Conservation (phyloP, 2,329 filamentous ascomycete species). For the Macrophomina pseudophaseolina region DNA sequence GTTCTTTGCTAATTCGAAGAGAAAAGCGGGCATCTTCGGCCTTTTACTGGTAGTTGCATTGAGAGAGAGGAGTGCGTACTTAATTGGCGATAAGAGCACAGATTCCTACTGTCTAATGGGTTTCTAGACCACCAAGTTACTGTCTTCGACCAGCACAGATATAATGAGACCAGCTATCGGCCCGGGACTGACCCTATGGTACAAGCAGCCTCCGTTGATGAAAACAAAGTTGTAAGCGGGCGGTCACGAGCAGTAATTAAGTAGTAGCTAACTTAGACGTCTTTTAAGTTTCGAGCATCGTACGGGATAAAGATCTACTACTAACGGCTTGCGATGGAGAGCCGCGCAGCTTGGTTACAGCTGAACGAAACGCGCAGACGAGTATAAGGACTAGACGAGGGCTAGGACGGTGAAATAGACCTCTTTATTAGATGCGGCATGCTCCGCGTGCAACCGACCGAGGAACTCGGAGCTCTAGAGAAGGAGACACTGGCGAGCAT, state of each 20-base stretch:
- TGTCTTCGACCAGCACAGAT: neutral
- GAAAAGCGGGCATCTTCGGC: slow-evolving; percentile 1
- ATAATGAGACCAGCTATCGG: neutral
- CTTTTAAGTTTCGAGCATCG: neutral
- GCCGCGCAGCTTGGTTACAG: neutral
- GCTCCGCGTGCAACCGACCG: slow-evolving; percentile 1
- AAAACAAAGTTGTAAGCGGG: neutral
- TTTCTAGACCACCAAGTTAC: neutral
- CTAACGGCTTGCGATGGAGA: neutral
- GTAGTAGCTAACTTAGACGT: neutral
- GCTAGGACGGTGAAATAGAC: neutral
- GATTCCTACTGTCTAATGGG: neutral
- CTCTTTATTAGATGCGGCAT: neutral
- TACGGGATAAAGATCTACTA: neutral
- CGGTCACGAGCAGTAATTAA: neutral
- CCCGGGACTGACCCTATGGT: neutral
- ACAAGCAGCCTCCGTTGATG: neutral
- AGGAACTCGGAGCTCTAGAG: neutral
- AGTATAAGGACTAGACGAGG: too few relatives aligned
- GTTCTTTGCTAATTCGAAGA: neutral
- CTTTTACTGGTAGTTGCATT: neutral
- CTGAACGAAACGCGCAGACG: neutral
- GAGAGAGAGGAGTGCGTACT: neutral
- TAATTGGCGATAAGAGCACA: neutral
- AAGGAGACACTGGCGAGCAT: slow-evolving; percentile 11